Evolutionary conservation across 1,139 yeast genomes (phyloP), one percentile per base, ranked within the genome.

Genomic region (Hanseniaspora uvarum): DNA sequence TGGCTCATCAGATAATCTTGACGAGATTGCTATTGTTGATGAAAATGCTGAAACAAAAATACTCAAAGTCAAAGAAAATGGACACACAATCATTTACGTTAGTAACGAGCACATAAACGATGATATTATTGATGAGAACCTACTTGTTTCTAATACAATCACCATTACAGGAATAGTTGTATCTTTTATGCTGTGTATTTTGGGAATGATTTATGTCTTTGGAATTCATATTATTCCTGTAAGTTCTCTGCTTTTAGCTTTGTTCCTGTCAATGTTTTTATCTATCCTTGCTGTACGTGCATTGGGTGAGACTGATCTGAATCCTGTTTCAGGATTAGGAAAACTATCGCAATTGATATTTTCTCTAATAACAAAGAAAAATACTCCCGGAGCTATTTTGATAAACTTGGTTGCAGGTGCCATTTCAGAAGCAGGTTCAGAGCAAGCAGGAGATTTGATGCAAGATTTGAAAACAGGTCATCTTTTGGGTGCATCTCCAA

Each of bases 381-480:
- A 73, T 48, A 85, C 83, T 58, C 94, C 95, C 1, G 88, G 94
- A 1, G 79, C 86, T 16, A 85, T 92, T 4, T 71, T 92, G 40
- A 81, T 88, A 51, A 92, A 92, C 65, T 72, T 92, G 54, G 83
- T 92, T 2, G 96, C 97, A 3, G 98, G 98, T 16, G 97, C 96
- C 7, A 82, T 92, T 34, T 94, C 97, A 0, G 98, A 92, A 69
- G 97, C 98, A 0, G 97, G 98, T 7, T 96, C 98, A 2, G 97
- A 92, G 68, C 98, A 92, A 68, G 96, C 97, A 0, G 98, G 98
- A 16, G 98, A 92, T 69, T 73, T 92, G 63, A 86, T 89, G 95
- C 97, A 92, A 72, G 98, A 92, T 68, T 73, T 89, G 61, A 92
- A 92, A 66, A 89, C 98, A 0, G 97, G 98, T 0, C 94, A 86